Percentiles rank a stretch among this genome's conserved stretches.
These are phyloP conservation scores for Exserohilum turcica DNA, from an alignment of 2,329 filamentous ascomycete genomes.

Conservation along the genomic window DNA sequence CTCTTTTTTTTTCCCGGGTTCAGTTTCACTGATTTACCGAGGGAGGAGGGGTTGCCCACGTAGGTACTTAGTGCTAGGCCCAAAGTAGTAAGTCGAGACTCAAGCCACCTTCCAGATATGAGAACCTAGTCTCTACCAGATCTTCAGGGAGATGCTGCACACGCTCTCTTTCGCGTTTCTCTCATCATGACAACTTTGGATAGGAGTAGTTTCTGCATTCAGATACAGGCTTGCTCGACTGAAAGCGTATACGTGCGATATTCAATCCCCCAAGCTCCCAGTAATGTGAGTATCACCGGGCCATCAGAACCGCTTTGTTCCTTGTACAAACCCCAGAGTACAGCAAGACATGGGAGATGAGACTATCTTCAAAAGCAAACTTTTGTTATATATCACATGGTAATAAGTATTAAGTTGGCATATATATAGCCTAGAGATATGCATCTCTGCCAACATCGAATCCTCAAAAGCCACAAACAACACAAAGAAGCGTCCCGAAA, in stretches of 20 bases:
- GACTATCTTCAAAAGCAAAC: too few species aligned
- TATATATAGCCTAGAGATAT: neutral
- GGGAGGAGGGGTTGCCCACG: constrained; percentile 2
- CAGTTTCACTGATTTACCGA: too few species aligned
- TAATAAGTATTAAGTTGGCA: neutral
- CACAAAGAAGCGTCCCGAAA: neutral
- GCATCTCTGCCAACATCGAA: neutral
- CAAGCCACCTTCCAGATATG: constrained; percentile 11
- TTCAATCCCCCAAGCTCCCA: too few species aligned
- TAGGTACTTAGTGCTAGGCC: constrained; percentile 2
- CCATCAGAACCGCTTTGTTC: neutral
- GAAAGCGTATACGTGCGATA: neutral
- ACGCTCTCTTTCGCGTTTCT: neutral
- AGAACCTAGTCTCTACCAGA: neutral
- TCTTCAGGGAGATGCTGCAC: neutral
- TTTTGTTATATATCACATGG: too few species aligned
- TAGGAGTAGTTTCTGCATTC: neutral
- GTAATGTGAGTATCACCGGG: too few species aligned
- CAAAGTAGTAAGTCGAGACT: constrained; percentile 20
- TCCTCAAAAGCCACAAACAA: neutral
- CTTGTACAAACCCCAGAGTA: neutral
- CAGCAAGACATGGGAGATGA: neutral
- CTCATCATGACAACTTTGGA: neutral
- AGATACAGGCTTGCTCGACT: neutral
- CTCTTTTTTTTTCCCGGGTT: too few species aligned